These are phyloP conservation scores for Mucor lusitanicus DNA, from an alignment of 371 early-diverging fungal species.

Conservation along the genomic window DNA sequence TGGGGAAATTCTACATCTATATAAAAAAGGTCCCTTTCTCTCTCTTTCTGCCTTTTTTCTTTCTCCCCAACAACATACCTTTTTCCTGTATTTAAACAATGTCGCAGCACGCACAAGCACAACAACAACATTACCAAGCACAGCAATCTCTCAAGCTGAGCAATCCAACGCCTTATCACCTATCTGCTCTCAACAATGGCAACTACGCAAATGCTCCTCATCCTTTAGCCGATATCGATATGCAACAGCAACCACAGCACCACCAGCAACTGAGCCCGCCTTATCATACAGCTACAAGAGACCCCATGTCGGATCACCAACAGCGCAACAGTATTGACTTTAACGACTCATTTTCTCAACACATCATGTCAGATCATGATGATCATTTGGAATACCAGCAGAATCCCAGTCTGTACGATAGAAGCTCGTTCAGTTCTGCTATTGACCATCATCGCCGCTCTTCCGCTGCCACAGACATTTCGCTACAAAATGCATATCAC, in stretches of 20 bases:
- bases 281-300: background rate
- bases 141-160: constrained; percentile 1
- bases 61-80: background rate
- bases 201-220: background rate
- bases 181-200: constrained; percentile 2
- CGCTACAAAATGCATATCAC: constrained; percentile 13
- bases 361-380: constrained; percentile 19
- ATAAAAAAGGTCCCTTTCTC: background rate
- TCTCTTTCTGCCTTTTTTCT: background rate
- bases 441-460: constrained; percentile 21
- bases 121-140: background rate
- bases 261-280: background rate
- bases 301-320: constrained; percentile 1
- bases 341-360: constrained; percentile 24
- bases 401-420: background rate
- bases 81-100: background rate
- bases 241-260: background rate
- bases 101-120: background rate
- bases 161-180: constrained; percentile 11
- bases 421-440: constrained; percentile 14
- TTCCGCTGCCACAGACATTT: constrained; percentile 14
- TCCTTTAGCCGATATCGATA: background rate
- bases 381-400: constrained; percentile 4
- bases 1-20: background rate
- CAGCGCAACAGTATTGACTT: constrained; percentile 17